Base-by-base conservation (phyloP, 345 rosid species). In the Erucastrum elatum region DNA sequence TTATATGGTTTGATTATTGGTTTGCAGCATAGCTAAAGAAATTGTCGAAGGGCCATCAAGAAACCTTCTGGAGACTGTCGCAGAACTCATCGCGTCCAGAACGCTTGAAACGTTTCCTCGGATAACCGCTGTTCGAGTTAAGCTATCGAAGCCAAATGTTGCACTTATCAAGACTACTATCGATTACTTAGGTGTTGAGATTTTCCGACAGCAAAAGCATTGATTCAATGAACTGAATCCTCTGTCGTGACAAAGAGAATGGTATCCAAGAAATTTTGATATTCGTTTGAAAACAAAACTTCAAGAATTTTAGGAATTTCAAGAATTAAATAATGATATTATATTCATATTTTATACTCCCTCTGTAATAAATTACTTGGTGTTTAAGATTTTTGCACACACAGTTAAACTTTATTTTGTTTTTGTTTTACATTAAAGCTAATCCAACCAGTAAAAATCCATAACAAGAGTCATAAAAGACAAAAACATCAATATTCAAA, bases 151-250 rank as follows among this genome's bases (percentile, higher is more conserved):
- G 87, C 98, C 98, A 70, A 94, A 90, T 77, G 96, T 94, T 51
- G 92, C 97, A 8, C 83, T 80, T 31, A 88, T 94, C 58, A 83
- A 75, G n/a, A 93, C 89, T 73, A 72, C 87, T 29, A 65, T 94
- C n/a, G 98, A 89, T 70, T 90, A 86, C 73, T 73, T 91, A 79
- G 98, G 98, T 8, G 85, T 94, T 35, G 98, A 94, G 90, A 92
- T 94, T 64, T 35, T 84, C 74, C 82, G 95, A 81, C 61, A 81
- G 76, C 82, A 73, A 56, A 63, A 53, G 9, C 29, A 30, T 25
- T 77, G 6, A 30, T 71, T 27, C 46, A 64, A 71, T 2, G 17
- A 66, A 66, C 31, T 59, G 60, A 56, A 53, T 3, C 46, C 7
- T 55, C 9, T 37, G 76, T 29, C 8, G 49, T 39, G 51, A 31